A percentile compares a stretch with the other conserved stretches of the same genome.
Conservation (phyloP, 805 yeast species). For the Tetrapisispora phaffii region DNA sequence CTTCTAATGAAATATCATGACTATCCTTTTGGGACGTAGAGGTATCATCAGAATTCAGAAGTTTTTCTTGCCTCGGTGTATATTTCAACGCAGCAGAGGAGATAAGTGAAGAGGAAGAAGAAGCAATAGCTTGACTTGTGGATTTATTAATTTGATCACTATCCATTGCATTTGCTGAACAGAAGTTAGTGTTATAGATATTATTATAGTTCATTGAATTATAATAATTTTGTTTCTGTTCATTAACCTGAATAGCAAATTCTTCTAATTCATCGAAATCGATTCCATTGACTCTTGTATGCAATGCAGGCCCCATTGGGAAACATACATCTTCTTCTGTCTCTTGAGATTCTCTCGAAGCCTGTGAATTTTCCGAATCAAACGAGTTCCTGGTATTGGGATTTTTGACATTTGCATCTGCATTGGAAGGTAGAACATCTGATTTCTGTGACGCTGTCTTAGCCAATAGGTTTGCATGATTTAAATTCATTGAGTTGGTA, state of each 20-base stretch:
- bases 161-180: neutral
- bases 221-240: conserved; percentile 35
- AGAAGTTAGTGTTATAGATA: neutral
- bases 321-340: conserved; percentile 97
- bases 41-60: neutral
- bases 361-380: conserved; percentile 66
- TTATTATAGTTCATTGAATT: conserved; percentile 4
- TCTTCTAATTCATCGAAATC: conserved; percentile 88
- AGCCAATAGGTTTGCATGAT: conserved; percentile 3
- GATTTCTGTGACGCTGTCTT: conserved; percentile 11
- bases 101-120: conserved; percentile 34
- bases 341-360: conserved; percentile 72
- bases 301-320: conserved; percentile 67
- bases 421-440: neutral
- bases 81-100: conserved; percentile 51
- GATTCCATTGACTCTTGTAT: conserved; percentile 58
- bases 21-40: conserved; percentile 1
- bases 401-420: conserved; percentile 11
- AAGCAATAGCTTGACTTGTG: conserved; percentile 4
- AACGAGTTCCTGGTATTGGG: conserved; percentile 18
- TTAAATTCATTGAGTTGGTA: conserved; percentile 6
- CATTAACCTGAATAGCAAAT: conserved; percentile 51
- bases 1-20: neutral
- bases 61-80: conserved; percentile 35
- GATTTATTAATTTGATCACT: neutral